Evolutionary conservation across 352 stramenopile species (phyloP).

Genomic region (Phytophthora cactorum): DNA sequence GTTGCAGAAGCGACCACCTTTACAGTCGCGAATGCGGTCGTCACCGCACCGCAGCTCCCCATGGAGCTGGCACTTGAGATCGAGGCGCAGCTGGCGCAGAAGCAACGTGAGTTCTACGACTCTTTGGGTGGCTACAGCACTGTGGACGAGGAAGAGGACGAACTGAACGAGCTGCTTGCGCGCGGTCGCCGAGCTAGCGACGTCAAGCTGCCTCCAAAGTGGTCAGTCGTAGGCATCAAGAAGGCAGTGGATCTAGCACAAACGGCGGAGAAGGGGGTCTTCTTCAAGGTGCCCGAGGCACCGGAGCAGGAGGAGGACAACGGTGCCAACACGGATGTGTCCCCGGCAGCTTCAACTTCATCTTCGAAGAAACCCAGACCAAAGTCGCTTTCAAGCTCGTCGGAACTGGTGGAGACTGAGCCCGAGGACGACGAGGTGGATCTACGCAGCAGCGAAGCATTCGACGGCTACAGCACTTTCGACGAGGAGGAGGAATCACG

Average conservation of each 20-base stretch:
- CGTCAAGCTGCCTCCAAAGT: conserved; percentile 27
- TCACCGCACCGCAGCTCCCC: conserved; percentile 7
- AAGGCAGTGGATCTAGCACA: conserved; percentile 20
- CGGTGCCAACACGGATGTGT: conserved; percentile 2
- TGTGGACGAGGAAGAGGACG: conserved; percentile 51
- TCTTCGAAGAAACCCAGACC: conserved; percentile 18
- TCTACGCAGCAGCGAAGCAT: conserved; percentile 37
- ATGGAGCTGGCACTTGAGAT: conserved; percentile 27
- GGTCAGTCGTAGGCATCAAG: conserved; percentile 23
- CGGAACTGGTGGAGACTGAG: conserved; percentile 52
- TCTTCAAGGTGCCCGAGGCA: conserved; percentile 16
- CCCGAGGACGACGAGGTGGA: conserved; percentile 48
- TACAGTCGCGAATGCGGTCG: conserved; percentile 15
- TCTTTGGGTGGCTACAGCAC: conserved; percentile 52
- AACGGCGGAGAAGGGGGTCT: conserved; percentile 9
- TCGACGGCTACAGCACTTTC: conserved; percentile 43
- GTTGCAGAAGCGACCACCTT: conserved; percentile 14
- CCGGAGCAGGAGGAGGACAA: conserved; percentile 11
- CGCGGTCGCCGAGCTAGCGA: conserved; percentile 13
- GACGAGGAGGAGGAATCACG: conserved; percentile 33
- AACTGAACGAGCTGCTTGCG: conserved; percentile 34
- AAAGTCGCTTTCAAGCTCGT: conserved; percentile 37
- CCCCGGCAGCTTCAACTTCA: conserved; percentile 2
- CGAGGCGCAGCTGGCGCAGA: conserved; percentile 38
- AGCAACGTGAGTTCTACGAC: conserved; percentile 44